Evolutionary conservation across 441 rosid species (phyloP).

Genomic region (Erysimum cheiri): DNA sequence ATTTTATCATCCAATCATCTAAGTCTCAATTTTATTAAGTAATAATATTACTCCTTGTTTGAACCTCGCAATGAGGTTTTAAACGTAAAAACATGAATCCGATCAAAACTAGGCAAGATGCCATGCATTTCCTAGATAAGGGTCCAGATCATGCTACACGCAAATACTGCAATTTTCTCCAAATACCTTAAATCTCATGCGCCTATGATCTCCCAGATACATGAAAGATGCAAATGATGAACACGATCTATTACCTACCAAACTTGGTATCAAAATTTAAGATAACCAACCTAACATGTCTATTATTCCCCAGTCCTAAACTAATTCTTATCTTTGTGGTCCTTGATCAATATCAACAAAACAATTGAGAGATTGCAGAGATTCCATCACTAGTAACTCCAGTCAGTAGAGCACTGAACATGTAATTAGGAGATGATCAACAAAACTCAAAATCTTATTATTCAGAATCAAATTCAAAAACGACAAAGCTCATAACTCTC

Average conservation of each 20-base stretch:
- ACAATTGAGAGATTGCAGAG: background rate
- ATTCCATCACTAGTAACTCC: background rate
- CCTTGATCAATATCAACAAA: background rate
- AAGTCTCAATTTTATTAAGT: too few species aligned
- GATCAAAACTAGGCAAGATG: background rate
- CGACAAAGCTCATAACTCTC: slow-evolving; percentile 18
- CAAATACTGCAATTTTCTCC: background rate
- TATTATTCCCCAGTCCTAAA: background rate
- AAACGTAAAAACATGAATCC: background rate
- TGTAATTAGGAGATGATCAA: background rate
- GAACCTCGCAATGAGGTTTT: too few species aligned
- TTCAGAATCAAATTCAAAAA: slow-evolving; percentile 2
- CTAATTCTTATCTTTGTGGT: background rate
- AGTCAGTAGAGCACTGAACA: background rate
- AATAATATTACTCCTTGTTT: background rate
- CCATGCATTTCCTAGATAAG: background rate
- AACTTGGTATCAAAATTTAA: background rate
- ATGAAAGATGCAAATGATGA: background rate
- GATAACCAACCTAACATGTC: background rate
- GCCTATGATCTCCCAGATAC: background rate
- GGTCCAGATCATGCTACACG: background rate
- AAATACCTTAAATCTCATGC: background rate
- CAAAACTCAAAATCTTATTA: slow-evolving; percentile 11
- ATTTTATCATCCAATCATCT: background rate
- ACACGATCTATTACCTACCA: background rate